phyloP scores from a whole-genome alignment of 805 yeast genomes.

The Pichia rugopelliculosa region DNA sequence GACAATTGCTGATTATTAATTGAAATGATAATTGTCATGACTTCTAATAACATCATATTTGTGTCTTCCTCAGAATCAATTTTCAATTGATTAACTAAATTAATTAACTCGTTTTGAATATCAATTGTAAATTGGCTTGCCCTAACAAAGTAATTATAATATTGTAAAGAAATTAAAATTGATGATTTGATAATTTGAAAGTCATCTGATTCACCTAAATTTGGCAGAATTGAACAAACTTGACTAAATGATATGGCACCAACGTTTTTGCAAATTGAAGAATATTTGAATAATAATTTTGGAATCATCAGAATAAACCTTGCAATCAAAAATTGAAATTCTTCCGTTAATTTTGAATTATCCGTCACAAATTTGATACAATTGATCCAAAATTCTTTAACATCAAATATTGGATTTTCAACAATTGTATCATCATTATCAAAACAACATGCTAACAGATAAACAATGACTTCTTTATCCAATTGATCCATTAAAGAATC shows the following conservation, averaged over 20 bases:
- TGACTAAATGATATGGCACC: constrained; percentile 23
- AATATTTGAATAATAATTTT: constrained; percentile 47
- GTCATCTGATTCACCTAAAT: constrained; percentile 18
- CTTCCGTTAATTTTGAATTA: constrained; percentile 16
- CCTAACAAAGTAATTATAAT: constrained; percentile 28
- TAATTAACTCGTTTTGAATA: constrained; percentile 25
- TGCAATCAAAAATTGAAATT: constrained; percentile 34
- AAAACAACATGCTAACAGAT: constrained; percentile 35
- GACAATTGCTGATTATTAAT: constrained; percentile 34
- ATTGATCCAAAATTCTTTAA: constrained; percentile 18
- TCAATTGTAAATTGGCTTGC: constrained; percentile 26
- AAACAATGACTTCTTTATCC: constrained; percentile 35
- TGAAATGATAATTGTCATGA: constrained; percentile 50
- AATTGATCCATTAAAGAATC: constrained; percentile 11
- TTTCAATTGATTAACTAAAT: constrained; percentile 37
- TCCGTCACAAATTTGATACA: constrained; percentile 11
- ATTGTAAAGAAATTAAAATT: constrained; percentile 46
- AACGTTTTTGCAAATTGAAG: constrained; percentile 19
- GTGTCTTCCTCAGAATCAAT: constrained; percentile 75
- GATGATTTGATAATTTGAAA: constrained; percentile 21
- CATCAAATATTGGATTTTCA: constrained; percentile 15
- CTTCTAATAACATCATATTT: constrained; percentile 63
- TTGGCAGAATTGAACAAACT: constrained; percentile 19
- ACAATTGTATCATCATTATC: constrained; percentile 30
- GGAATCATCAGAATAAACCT: constrained; percentile 51